Evolutionary conservation across 441 rosid species (phyloP).

Genomic region (Brassica hybrid): DNA sequence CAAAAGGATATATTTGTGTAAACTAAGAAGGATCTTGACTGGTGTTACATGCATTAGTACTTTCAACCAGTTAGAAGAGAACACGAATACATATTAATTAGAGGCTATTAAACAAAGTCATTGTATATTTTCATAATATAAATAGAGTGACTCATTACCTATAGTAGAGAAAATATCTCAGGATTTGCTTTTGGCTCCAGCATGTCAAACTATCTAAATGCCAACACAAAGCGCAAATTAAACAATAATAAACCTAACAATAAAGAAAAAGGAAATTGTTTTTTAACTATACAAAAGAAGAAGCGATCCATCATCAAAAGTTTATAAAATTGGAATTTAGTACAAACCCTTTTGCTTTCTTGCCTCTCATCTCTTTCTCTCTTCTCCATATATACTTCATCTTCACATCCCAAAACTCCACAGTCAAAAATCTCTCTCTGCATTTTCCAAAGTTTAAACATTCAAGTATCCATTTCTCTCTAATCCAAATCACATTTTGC

Average conservation of each 20-base stretch:
- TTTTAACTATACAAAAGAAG: constrained; percentile 18
- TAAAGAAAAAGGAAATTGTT: background rate
- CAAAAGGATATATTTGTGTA: background rate
- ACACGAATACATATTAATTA: constrained; percentile 7
- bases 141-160: constrained; percentile 23
- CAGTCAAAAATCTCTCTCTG: constrained; percentile 3
- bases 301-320: constrained; percentile 43
- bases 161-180: constrained; percentile 40
- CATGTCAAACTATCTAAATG: constrained; percentile 39
- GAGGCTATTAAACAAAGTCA: constrained; percentile 7
- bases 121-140: background rate
- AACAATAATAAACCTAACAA: background rate
- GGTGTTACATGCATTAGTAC: background rate
- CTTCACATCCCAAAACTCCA: constrained; percentile 33
- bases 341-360: constrained; percentile 17
- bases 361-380: constrained; percentile 16
- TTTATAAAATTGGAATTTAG: constrained; percentile 25
- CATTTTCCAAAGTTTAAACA: constrained; percentile 11
- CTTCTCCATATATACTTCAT: constrained; percentile 42
- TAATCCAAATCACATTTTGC: constrained; percentile 12
- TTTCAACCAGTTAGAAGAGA: background rate
- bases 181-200: constrained; percentile 28
- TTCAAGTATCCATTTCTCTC: background rate
- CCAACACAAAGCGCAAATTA: constrained; percentile 34
- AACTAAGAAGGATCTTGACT: background rate